phyloP scores from a whole-genome alignment of 306 rosid species.

The Sesbania bispinosa region DNA sequence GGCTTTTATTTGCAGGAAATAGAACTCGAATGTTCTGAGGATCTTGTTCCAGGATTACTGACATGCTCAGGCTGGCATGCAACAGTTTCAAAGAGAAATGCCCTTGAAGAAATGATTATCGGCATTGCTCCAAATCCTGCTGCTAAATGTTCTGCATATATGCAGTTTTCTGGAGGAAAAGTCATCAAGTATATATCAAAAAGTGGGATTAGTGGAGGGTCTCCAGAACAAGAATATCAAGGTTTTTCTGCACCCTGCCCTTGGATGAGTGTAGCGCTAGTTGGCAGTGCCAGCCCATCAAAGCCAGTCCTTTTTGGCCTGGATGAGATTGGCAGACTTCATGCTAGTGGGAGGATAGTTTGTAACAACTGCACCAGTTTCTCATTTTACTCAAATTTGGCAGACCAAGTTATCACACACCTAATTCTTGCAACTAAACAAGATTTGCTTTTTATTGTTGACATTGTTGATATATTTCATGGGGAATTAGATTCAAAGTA shows the following conservation, averaged over 20 bases:
- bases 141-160: constrained; percentile 51
- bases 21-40: constrained; percentile 70
- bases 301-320: constrained; percentile 71
- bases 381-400: constrained; percentile 82
- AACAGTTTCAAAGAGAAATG: constrained; percentile 43
- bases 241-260: constrained; percentile 74
- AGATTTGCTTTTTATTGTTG: constrained; percentile 81
- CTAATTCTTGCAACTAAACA: constrained; percentile 74
- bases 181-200: constrained; percentile 54
- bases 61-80: constrained; percentile 89
- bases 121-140: constrained; percentile 61
- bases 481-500: constrained; percentile 58
- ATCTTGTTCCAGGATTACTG: constrained; percentile 59
- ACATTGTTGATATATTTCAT: constrained; percentile 53
- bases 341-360: constrained; percentile 54
- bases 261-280: constrained; percentile 68
- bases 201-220: constrained; percentile 43
- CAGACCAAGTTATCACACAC: constrained; percentile 70
- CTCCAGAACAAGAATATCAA: constrained; percentile 47
- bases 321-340: constrained; percentile 83
- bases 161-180: constrained; percentile 75
- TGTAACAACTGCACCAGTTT: constrained; percentile 89
- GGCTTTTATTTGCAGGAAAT: constrained; percentile 79
- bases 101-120: constrained; percentile 59
- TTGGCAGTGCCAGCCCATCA: constrained; percentile 42